Base-by-base conservation (phyloP, 192 early-diverging fungal species). In the Spinellus fusiger region DNA sequence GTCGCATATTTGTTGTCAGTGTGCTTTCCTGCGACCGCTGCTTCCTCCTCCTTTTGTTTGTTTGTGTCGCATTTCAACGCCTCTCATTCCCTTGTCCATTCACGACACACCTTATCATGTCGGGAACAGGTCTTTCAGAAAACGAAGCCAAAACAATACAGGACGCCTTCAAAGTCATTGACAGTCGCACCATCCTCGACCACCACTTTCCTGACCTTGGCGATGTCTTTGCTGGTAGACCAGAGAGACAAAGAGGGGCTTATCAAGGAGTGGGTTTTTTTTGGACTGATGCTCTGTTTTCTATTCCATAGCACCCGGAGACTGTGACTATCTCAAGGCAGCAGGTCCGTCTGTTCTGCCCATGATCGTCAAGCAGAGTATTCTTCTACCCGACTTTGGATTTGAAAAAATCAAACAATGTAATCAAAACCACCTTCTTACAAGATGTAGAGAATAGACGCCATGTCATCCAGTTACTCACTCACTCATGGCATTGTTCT, bases 141-240 rank as follows among this genome's bases (percentile, higher is more conserved):
- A 44, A 10, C 40, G 40, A 44, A 2, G 13, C 40, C 13, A 44
- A 56, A 5, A 35, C 32, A 1, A 32, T 56, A 22, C 25, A 37
- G 16, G 38, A 49, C 5, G 57, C 57, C 23, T 46, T 37, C 1
- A 20, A 20, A 2, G 44, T 25, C 28, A 4, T 64, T 5, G 32
- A 64, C 16, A 10, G 23, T 13, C 27, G 20, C 22, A 25, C 44
- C 9, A 32, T 32, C 18, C 34, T 64, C 1, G 62, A 64, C 56
- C 38, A 31, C 32, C 27, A 22, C 15, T 64, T 56, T 49, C 62
- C 62, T 25, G 62, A 64, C 31, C n/a, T 64, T 34, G 54, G 54
- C 9, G 29, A 64, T 25, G 40, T 54, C n/a, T 63, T 63, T 5
- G 34, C 18, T 18, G 46, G 56, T 59, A 59, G 10, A 18, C n/a